phyloP scores from a whole-genome alignment of 129 eudicot genomes.

The Centrapalus pauciflorus region DNA sequence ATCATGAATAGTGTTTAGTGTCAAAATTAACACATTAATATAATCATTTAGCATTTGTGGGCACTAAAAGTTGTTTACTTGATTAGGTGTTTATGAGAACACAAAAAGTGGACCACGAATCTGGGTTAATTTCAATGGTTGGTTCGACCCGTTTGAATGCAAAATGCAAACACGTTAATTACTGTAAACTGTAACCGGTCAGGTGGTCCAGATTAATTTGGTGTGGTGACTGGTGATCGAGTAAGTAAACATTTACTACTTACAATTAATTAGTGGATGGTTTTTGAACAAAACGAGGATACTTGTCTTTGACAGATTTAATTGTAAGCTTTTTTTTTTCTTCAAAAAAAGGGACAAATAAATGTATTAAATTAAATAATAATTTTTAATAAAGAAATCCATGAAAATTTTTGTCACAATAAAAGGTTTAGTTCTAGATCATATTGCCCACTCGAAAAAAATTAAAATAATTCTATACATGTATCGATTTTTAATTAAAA shows the following conservation, averaged over 20 bases:
- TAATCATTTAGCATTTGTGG: background rate
- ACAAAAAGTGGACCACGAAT: background rate
- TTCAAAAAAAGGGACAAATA: too few relatives aligned
- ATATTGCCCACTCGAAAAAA: too few relatives aligned
- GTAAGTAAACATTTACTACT: background rate
- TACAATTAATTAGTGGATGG: background rate
- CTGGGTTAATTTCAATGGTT: background rate
- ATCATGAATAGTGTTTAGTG: background rate
- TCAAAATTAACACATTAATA: slow-evolving; percentile 1
- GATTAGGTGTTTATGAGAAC: slow-evolving; percentile 5
- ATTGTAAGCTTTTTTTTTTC: background rate
- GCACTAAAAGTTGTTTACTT: background rate
- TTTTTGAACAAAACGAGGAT: background rate
- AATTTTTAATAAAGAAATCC: too few relatives aligned
- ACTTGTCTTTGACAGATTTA: background rate
- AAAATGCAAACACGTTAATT: background rate
- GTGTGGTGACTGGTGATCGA: too few relatives aligned
- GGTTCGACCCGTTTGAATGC: slow-evolving; percentile 4
- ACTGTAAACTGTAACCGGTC: too few relatives aligned
- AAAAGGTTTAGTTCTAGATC: too few relatives aligned
- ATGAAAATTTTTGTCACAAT: too few relatives aligned
- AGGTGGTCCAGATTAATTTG: slow-evolving; percentile 5
- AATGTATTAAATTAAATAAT: too few relatives aligned
- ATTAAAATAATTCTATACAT: too few relatives aligned
- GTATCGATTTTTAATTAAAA: too few relatives aligned